Conservation (phyloP, 2,329 filamentous ascomycete genomes). For the Chrysoporthe puriensis region DNA sequence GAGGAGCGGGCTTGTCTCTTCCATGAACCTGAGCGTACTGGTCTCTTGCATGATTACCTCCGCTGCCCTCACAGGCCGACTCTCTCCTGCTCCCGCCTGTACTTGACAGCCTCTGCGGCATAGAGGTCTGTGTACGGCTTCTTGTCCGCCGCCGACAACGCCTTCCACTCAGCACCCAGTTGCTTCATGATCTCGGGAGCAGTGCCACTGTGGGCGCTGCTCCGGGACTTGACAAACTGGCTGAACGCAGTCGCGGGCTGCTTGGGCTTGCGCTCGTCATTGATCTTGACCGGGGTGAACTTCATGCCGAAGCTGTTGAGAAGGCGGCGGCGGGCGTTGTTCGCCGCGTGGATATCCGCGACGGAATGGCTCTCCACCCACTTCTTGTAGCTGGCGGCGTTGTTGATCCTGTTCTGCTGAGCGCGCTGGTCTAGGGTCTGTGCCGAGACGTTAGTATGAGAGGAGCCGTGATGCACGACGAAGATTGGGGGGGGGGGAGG, state of each 20-base stretch:
- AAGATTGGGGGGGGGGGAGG: too few species aligned
- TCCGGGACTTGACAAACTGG: conserved; percentile 45
- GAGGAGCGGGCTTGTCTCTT: background rate
- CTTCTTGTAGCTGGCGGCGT: conserved; percentile 45
- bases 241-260: conserved; percentile 36
- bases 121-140: conserved; percentile 43
- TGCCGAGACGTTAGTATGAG: background rate
- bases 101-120: conserved; percentile 36
- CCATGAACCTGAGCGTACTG: conserved; percentile 3
- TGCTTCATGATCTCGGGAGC: conserved; percentile 24
- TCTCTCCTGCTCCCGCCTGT: conserved; percentile 36
- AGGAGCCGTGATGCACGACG: background rate
- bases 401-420: conserved; percentile 46
- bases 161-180: conserved; percentile 48
- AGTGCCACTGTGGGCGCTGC: conserved; percentile 36
- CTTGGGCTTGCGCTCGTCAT: conserved; percentile 54
- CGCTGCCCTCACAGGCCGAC: background rate
- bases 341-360: conserved; percentile 49
- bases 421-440: conserved; percentile 43
- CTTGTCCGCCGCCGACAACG: conserved; percentile 42
- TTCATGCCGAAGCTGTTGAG: conserved; percentile 40
- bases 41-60: background rate
- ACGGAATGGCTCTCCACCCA: conserved; percentile 53
- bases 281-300: conserved; percentile 36
- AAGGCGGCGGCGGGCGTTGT: conserved; percentile 50